phyloP scores from a whole-genome alignment of 2,329 filamentous ascomycete genomes.

The Fusarium sp. region DNA sequence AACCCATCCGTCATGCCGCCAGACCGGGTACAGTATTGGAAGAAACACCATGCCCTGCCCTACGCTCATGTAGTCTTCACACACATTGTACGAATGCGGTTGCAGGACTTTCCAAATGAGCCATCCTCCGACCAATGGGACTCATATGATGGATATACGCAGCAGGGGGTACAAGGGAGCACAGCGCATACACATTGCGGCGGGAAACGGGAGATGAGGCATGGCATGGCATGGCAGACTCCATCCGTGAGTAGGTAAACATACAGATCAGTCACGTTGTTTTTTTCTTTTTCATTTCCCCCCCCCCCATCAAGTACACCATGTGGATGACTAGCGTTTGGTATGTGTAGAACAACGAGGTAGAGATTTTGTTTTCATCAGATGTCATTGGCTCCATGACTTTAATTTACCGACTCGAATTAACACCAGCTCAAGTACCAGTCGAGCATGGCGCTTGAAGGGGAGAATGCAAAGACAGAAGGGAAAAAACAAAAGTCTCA shows the following conservation, averaged over 20 bases:
- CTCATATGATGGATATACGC: neutral
- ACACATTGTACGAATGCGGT: constrained; percentile 20
- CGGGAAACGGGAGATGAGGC: constrained; percentile 40
- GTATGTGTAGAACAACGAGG: constrained; percentile 17
- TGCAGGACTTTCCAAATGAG: constrained; percentile 23
- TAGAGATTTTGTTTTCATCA: constrained; percentile 19
- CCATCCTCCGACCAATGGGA: constrained; percentile 20
- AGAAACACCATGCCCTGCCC: constrained; percentile 19
- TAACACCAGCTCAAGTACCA: constrained; percentile 10
- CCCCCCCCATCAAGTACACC: neutral
- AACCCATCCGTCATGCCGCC: constrained; percentile 37
- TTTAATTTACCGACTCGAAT: constrained; percentile 26
- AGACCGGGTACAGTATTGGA: constrained; percentile 16
- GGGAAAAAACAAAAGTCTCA: constrained; percentile 19
- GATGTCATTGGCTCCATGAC: constrained; percentile 22
- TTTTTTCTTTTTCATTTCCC: neutral
- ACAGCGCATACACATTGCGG: constrained; percentile 23
- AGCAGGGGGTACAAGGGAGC: constrained; percentile 24
- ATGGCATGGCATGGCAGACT: constrained; percentile 19
- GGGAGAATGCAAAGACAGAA: neutral
- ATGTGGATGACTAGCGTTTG: constrained; percentile 13
- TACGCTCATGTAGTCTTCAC: constrained; percentile 21
- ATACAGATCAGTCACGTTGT: constrained; percentile 12
- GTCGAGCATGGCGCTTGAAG: constrained; percentile 16
- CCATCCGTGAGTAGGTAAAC: neutral